Percentiles rank a stretch among this genome's conserved stretches.
Evolutionary conservation across 2,329 filamentous ascomycete genomes (phyloP).

Genomic region (Alternaria incomplexa): DNA sequence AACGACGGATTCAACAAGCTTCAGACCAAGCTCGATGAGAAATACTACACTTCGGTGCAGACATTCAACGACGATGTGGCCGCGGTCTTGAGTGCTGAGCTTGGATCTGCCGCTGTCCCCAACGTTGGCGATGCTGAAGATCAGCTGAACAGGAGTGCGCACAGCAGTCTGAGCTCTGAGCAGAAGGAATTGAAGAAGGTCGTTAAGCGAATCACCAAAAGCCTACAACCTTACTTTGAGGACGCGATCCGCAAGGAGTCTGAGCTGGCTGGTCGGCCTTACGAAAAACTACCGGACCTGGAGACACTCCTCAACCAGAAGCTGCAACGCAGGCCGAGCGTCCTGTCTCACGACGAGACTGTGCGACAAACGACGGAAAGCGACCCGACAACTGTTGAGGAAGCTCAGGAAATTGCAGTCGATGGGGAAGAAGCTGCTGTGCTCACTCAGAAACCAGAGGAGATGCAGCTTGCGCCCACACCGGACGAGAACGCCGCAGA

Average conservation of each 20-base stretch:
- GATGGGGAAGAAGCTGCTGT: conserved; percentile 20
- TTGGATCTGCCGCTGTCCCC: conserved; percentile 55
- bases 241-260: conserved; percentile 79
- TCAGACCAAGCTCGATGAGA: conserved; percentile 60
- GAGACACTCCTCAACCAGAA: conserved; percentile 75
- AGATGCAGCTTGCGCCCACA: conserved; percentile 42
- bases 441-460: conserved; percentile 23
- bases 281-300: conserved; percentile 75
- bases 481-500: conserved; percentile 43
- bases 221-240: conserved; percentile 78
- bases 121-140: conserved; percentile 51
- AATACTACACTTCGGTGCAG: conserved; percentile 65
- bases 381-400: conserved; percentile 13
- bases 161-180: conserved; percentile 60
- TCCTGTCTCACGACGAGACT: conserved; percentile 28
- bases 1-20: conserved; percentile 60
- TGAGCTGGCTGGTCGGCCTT: conserved; percentile 74
- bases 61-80: conserved; percentile 66
- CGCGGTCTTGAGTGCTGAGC: conserved; percentile 61
- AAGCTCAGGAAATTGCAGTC: conserved; percentile 14
- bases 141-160: conserved; percentile 50
- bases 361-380: conserved; percentile 32
- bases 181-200: conserved; percentile 81
- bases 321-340: conserved; percentile 58
- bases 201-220: conserved; percentile 88